These are phyloP conservation scores for Beta lomatogona DNA, from an alignment of 179 eudicot genomes.

Conservation along the genomic window DNA sequence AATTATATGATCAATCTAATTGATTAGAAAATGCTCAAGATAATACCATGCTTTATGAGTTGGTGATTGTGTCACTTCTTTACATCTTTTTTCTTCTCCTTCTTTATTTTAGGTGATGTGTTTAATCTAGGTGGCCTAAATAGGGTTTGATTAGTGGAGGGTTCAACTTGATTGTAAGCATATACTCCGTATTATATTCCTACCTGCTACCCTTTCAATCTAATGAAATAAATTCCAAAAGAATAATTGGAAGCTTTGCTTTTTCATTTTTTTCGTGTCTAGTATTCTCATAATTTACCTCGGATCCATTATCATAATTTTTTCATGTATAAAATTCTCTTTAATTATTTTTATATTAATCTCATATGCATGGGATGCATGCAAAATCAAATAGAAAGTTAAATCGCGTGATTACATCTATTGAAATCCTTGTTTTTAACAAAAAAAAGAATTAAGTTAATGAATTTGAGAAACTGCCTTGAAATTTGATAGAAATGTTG, in stretches of 20 bases:
- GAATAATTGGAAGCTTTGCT: neutral
- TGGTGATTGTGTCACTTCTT: slow-evolving; percentile 19
- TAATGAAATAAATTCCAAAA: slow-evolving; percentile 13
- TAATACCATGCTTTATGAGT: slow-evolving; percentile 8
- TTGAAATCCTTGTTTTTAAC: too few relatives aligned
- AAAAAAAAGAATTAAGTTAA: too few relatives aligned
- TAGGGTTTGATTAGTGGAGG: slow-evolving; percentile 19
- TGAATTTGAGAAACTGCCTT: too few relatives aligned
- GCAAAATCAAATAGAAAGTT: too few relatives aligned
- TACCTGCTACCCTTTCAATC: slow-evolving; percentile 4
- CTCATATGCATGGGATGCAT: too few relatives aligned
- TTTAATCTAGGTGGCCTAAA: slow-evolving; percentile 17
- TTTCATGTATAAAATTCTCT: neutral
- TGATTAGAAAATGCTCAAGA: neutral
- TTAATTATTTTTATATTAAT: too few relatives aligned
- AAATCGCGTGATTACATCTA: too few relatives aligned
- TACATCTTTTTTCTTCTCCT: neutral
- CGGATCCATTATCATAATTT: neutral
- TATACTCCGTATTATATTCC: slow-evolving; percentile 29
- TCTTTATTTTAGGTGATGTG: slow-evolving; percentile 14
- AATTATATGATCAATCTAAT: neutral
- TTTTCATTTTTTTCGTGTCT: neutral
- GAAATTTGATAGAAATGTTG: too few relatives aligned
- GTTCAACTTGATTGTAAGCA: slow-evolving; percentile 13
- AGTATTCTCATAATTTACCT: neutral